These are phyloP conservation scores for Cladophialophora chaetospira DNA, from an alignment of 2,329 filamentous ascomycete genomes.

Conservation along the genomic window DNA sequence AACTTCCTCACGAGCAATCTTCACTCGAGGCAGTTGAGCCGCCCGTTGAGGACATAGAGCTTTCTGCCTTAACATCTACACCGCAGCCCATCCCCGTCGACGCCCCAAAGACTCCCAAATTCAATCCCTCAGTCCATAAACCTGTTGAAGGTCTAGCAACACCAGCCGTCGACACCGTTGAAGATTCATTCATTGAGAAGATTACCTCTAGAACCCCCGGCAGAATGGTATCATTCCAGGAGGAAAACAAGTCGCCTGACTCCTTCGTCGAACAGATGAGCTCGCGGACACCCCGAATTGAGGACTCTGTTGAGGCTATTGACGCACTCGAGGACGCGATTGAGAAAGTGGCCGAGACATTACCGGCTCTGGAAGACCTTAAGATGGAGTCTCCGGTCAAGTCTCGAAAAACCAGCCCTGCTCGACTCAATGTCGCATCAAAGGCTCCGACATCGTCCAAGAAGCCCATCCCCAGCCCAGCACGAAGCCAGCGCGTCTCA, in stretches of 20 bases:
- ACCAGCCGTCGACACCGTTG: conserved; percentile 10
- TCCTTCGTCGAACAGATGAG: conserved; percentile 30
- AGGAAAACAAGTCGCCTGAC: conserved; percentile 14
- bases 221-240: conserved; percentile 22
- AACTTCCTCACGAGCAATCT: neutral
- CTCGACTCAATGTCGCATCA: neutral
- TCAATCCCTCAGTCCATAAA: conserved; percentile 33
- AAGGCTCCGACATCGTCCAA: neutral
- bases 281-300: conserved; percentile 35
- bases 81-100: neutral
- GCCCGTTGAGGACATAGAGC: conserved; percentile 1
- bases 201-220: conserved; percentile 35
- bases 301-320: conserved; percentile 54
- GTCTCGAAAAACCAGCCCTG: conserved; percentile 18
- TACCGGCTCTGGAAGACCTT: conserved; percentile 36
- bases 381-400: conserved; percentile 30
- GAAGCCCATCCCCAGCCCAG: conserved; percentile 21
- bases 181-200: conserved; percentile 37
- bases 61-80: conserved; percentile 1
- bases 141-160: conserved; percentile 8
- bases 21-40: conserved; percentile 3
- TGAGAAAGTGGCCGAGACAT: conserved; percentile 47
- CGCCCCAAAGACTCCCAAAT: conserved; percentile 33
- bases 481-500: conserved; percentile 34
- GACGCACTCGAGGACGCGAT: conserved; percentile 56